Conservation (phyloP, 352 stramenopile genomes). For the Aphanomyces cochlioides region DNA sequence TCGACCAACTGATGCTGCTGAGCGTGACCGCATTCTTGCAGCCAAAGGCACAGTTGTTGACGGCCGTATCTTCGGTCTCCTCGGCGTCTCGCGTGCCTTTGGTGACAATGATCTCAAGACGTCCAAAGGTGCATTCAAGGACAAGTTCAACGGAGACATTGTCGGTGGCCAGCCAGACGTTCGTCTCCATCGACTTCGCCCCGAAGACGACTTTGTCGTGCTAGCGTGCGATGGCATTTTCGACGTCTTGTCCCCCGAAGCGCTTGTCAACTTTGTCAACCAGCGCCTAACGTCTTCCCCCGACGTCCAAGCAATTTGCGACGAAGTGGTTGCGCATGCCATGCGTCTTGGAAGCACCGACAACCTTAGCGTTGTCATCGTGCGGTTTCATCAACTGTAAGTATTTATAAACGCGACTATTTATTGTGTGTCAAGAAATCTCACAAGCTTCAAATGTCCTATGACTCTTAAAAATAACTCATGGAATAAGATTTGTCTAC, state of each 20-base stretch:
- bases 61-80: constrained; percentile 77
- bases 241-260: constrained; percentile 77
- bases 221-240: constrained; percentile 80
- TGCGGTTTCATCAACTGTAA: constrained; percentile 63
- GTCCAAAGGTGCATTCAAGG: constrained; percentile 69
- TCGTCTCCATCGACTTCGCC: constrained; percentile 46
- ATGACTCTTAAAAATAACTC: neutral
- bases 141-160: constrained; percentile 75
- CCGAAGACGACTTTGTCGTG: constrained; percentile 76
- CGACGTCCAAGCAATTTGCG: constrained; percentile 64
- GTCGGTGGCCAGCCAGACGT: constrained; percentile 70
- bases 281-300: constrained; percentile 61
- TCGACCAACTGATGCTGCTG: constrained; percentile 55
- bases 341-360: constrained; percentile 75
- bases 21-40: constrained; percentile 73
- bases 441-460: too few species aligned
- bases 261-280: constrained; percentile 80
- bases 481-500: constrained; percentile 10
- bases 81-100: constrained; percentile 76
- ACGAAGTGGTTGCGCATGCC: constrained; percentile 78
- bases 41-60: constrained; percentile 80
- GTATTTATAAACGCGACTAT: neutral
- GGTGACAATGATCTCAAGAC: constrained; percentile 87
- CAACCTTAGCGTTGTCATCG: constrained; percentile 75
- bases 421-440: neutral